Evolutionary conservation across 2,329 filamentous ascomycete species (phyloP), one percentile per base, ranked within the genome.

Genomic region (Hypomyces perniciosus): DNA sequence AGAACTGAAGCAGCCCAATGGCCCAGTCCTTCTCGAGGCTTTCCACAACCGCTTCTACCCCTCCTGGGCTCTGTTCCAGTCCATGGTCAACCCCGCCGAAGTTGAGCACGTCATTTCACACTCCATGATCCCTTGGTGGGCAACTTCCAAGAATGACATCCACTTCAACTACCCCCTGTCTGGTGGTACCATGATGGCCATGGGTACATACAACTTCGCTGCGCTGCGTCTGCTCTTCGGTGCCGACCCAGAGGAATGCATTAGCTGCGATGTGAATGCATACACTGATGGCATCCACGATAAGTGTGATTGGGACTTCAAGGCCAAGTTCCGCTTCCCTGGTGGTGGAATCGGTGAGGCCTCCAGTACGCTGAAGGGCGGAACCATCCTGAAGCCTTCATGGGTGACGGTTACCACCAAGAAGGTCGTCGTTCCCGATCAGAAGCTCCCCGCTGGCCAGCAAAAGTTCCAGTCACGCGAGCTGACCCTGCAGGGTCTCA

Each of bases 41-140:
- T 73, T 76, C 51, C 77, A 80, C 57, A 68, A 69, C 52, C 65
- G 69, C 28, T 80, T 81, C 58, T 72, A 77, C 53, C 78, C 77
- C 0, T 66, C 70, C 2, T 76, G 71, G 67, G 62, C 68, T 26
- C 59, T 57, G 2, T 77, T 78, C 57, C 52, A 73, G 48, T 52
- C 62, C 1, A 51, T 69, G 5, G 52, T 79, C 6, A 66, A 71
- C 48, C 65, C 61, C 6, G 59, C 61, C 4, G 68, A 67, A 37
- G 66, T 77, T 4, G 64, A 57, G 8, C 63, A 65, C 26, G 71
- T 67, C 20, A 51, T 61, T 9, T 57, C 67, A 8, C 51, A 48
- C 10, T 54, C 65, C n/a, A 59, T 50, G 41, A 44, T 71, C 0
- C 69, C 70, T 0, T 59, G 54, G 12, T 59, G 64, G 26, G 10